Conservation (phyloP, 1,284 basidiomycete genomes). For the Pterulicium gracile region DNA sequence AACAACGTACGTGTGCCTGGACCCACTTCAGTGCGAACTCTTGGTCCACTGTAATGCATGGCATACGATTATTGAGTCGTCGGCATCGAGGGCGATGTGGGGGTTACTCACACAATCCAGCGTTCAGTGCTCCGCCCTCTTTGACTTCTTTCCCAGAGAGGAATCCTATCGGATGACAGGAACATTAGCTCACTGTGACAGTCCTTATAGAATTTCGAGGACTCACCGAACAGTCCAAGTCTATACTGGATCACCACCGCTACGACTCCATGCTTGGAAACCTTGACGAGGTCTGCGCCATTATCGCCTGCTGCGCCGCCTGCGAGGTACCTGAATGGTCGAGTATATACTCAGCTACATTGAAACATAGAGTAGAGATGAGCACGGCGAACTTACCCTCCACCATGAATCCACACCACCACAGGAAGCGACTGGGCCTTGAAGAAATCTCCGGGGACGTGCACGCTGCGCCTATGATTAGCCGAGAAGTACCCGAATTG, state of each 20-base stretch:
- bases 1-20: slow-evolving; percentile 16
- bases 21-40: slow-evolving; percentile 21
- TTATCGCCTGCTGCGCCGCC: slow-evolving; percentile 9
- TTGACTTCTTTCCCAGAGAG: slow-evolving; percentile 17
- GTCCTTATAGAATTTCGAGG: slow-evolving; percentile 11
- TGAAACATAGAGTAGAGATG: too few species aligned
- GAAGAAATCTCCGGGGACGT: slow-evolving; percentile 14
- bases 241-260: slow-evolving; percentile 16
- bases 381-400: slow-evolving; percentile 14
- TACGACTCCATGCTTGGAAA: slow-evolving; percentile 12
- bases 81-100: not conserved
- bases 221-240: slow-evolving; percentile 9
- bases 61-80: not conserved
- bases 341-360: slow-evolving; percentile 4
- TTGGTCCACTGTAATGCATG: slow-evolving; percentile 17
- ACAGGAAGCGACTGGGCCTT: slow-evolving; percentile 16
- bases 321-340: slow-evolving; percentile 9
- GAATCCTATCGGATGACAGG: slow-evolving; percentile 14
- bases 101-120: slow-evolving; percentile 15
- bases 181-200: not conserved
- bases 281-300: slow-evolving; percentile 13
- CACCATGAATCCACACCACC: slow-evolving; percentile 25
- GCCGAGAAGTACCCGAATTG: not conserved
- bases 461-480: slow-evolving; percentile 14
- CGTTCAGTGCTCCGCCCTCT: slow-evolving; percentile 18